Base-by-base conservation (phyloP, 169 alveolate genomes). In the Theileria equi region DNA sequence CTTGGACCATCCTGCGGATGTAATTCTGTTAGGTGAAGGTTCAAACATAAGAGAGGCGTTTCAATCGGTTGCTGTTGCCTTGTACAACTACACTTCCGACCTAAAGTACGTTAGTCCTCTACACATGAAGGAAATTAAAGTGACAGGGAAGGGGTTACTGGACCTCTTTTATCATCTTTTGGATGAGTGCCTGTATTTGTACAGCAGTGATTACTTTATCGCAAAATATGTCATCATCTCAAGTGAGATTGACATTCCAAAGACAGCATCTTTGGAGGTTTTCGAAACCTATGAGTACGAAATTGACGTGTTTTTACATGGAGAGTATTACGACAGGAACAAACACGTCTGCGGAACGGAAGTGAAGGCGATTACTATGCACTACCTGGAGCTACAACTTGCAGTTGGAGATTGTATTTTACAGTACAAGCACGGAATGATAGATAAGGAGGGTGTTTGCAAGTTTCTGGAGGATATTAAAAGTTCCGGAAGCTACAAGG, bases 1-100 rank as follows among this genome's bases (percentile, higher is more conserved):
- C 13, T 47, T 84, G 50, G 91, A 84, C 50, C 91, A 84, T 31
- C 83, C 91, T 17, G 88, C 91, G 10, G 91, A 84, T 60, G 84
- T 84, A 4, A 74, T 84, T 60, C 34, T 84, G 52, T 73, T 69
- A 32, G 82, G 88, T 21, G 55, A 55, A 31, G 91, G 91, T 0
- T 44, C 55, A 4, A 52, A 52, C n/a, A 41, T 84, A 26, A 43
- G 35, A 16, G 86, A 54, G 21, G 73, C 85, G 25, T 61, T 84
- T 36, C 84, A 71, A 53, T 59, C 88, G 36, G 21, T 64, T 29
- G 48, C 80, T 16, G 19, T 80, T n/a, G 68, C 82, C 10, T 53
- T 84, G 84, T 84, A 62, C 45, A 64, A 69, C 38, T 84, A 84
- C 48, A 84, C 80, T 73, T 70, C 88, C 26, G 84, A 84, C 59